phyloP scores from a whole-genome alignment of 1,284 basidiomycete species.

The Ustilago crameri region DNA sequence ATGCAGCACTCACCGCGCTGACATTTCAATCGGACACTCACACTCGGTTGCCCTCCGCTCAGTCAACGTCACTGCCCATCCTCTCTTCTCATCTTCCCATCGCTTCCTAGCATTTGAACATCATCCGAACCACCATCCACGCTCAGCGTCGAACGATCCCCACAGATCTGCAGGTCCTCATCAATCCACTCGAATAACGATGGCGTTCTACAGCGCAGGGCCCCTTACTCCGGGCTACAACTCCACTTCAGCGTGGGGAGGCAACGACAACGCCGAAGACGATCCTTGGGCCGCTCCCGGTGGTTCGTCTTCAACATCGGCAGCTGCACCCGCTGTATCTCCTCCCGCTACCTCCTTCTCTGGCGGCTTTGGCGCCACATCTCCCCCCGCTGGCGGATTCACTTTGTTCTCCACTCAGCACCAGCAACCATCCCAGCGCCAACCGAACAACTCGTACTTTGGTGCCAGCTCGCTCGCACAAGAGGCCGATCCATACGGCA shows the following conservation, averaged over 20 bases:
- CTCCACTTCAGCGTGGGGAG: constrained; percentile 49
- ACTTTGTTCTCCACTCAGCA: constrained; percentile 35
- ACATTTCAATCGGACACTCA: background rate
- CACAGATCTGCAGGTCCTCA: background rate
- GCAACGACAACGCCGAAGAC: constrained; percentile 43
- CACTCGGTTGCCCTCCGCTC: background rate
- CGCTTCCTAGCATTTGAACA: background rate
- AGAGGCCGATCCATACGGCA: constrained; percentile 28
- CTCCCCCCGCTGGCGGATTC: constrained; percentile 26
- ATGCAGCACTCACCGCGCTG: background rate
- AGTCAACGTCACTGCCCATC: too few relatives aligned
- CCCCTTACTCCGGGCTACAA: constrained; percentile 48
- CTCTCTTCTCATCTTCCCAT: background rate
- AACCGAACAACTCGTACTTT: constrained; percentile 7
- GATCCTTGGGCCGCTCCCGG: constrained; percentile 50
- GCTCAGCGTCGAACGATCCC: background rate
- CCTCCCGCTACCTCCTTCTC: constrained; percentile 10
- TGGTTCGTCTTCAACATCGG: constrained; percentile 22
- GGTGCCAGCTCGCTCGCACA: constrained; percentile 18
- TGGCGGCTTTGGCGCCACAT: constrained; percentile 6
- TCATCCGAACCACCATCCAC: background rate
- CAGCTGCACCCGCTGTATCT: constrained; percentile 7
- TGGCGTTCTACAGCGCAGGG: constrained; percentile 51
- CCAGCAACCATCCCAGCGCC: constrained; percentile 19
- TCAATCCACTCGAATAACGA: constrained; percentile 2